Base-by-base conservation (phyloP, 805 yeast genomes). In the Pichia sporocuriosa region DNA sequence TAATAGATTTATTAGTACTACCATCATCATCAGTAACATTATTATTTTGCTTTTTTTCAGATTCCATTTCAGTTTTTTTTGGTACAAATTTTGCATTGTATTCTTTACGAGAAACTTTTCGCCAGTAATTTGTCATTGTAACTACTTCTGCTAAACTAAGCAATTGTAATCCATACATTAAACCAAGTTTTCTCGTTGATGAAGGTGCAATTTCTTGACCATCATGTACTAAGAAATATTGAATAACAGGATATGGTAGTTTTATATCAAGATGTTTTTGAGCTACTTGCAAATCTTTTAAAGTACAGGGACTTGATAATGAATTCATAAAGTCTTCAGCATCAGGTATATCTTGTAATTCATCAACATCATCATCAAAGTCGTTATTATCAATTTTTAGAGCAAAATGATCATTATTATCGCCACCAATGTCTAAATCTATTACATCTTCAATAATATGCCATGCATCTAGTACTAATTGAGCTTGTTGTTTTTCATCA, bases 121-220 rank as follows among this genome's bases (percentile, higher is more conserved):
- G 73, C 97, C 97, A 89, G 44, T 77, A 70, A 49, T 76, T 78
- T 39, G 95, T 84, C 76, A 82, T 81, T 39, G 77, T 77, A 22
- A 79, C 80, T 24, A 88, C 73, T 52, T 81, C 82, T 54, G 86
- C 94, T 25, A 89, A 62, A 11, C 83, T 77, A 77, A 89, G 75
- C 45, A 89, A 67, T 46, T 81, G 77, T 46, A 86, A 62, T 2
- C 96, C 96, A 59, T 77, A 89, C 29, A 89, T 55, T 42, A 89
- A 60, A 5, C 97, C 89, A 13, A 69, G 63, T 21, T 74, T 68
- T 22, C 79, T 87, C 4, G 79, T 70, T 43, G 85, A 76, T 32
- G 76, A 72, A 28, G 84, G 85, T 38, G 81, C 68, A 37, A 70
- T 72, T 45, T 80, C 86, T 63, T 89, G 97, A 31, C 97, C 97